Evolutionary conservation across 176 grass and related monocot genomes (phyloP), one percentile per base, ranked within the genome.

Genomic region (Cocos nucifera): DNA sequence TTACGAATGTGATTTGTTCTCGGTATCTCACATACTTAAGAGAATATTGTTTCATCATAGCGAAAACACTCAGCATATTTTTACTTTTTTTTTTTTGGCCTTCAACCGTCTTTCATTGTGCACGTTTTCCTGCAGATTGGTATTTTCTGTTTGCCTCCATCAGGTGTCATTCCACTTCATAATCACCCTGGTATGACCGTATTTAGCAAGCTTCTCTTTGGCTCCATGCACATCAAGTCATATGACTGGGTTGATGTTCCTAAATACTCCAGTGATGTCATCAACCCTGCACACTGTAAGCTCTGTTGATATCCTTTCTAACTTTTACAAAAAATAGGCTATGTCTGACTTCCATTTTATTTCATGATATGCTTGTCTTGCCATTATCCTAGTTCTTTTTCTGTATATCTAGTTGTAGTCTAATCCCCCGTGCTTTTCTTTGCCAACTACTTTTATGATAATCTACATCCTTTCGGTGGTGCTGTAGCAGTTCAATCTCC

Each of bases 131-230:
- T 76, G 22, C 69, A 88, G 85, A 88, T 88, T 53, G 67, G 76
- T 58, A 80, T 89, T 51, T 89, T 89, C 30, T 83, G 80, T 65
- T 78, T 89, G 49, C 82, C 86, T 5, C 61, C 71, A 50, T 73
- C 26, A 51, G 86, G 73, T 20, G 71, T 82, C 26, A 89, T 89
- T 58, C 86, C 86, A 57, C 71, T 90, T 18, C 86, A 90, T 62
- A 82, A 85, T 79, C 86, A 90, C 69, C 82, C 86, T 19, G 71
- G 75, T 25, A 90, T 90, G 86, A 90, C 82, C 25, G 81, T 85
- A 25, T 85, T 85, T 57, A 89, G 82, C 73, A 85, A 89, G 66
- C 75, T 89, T 77, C 72, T 89, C 21, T 76, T 85, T 50, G 86
- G 86, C 17, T 66, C 71, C 1, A 78, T 89, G 86, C 67, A 79